A percentile compares a stretch with the other conserved stretches of the same genome.
Conservation (phyloP, 2,329 filamentous ascomycete genomes). For the Tolypocladium pustulatum region DNA sequence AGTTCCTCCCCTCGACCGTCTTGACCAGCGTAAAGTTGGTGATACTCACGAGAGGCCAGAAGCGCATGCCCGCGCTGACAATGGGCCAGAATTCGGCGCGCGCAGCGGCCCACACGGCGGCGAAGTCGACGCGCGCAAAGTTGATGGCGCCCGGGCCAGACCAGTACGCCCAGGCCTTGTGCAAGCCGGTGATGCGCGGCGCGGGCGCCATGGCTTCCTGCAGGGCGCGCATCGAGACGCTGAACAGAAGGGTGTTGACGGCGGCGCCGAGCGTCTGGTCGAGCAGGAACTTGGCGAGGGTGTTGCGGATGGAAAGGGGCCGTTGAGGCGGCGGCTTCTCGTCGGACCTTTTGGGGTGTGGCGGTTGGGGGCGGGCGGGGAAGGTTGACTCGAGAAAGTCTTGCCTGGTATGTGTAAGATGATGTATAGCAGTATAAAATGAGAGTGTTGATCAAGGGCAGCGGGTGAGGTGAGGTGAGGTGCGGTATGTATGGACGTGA, state of each 20-base stretch:
- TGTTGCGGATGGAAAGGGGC: constrained; percentile 49
- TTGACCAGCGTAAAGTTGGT: constrained; percentile 59
- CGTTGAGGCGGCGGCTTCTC: constrained; percentile 8
- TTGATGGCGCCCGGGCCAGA: constrained; percentile 29
- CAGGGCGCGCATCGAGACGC: constrained; percentile 47
- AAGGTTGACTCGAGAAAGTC: constrained; percentile 64
- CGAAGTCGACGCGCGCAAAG: constrained; percentile 34
- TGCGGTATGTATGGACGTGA: background rate
- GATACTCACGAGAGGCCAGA: constrained; percentile 62
- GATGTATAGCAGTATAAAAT: background rate
- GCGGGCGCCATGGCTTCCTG: constrained; percentile 34
- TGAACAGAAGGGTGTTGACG: constrained; percentile 56
- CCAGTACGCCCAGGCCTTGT: constrained; percentile 23
- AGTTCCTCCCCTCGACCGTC: constrained; percentile 58
- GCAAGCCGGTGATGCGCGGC: constrained; percentile 24
- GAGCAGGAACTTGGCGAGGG: constrained; percentile 53
- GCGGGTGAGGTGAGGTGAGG: too few species aligned
- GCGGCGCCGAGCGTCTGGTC: constrained; percentile 59
- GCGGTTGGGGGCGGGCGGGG: constrained; percentile 49
- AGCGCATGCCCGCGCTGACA: constrained; percentile 53
- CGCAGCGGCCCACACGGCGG: constrained; percentile 29
- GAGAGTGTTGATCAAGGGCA: background rate
- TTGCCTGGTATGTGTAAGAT: constrained; percentile 44
- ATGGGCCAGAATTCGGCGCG: constrained; percentile 52
- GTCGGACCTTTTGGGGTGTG: constrained; percentile 17